Conservation (phyloP, 1,139 yeast genomes). For the Lodderomyces margitis region DNA sequence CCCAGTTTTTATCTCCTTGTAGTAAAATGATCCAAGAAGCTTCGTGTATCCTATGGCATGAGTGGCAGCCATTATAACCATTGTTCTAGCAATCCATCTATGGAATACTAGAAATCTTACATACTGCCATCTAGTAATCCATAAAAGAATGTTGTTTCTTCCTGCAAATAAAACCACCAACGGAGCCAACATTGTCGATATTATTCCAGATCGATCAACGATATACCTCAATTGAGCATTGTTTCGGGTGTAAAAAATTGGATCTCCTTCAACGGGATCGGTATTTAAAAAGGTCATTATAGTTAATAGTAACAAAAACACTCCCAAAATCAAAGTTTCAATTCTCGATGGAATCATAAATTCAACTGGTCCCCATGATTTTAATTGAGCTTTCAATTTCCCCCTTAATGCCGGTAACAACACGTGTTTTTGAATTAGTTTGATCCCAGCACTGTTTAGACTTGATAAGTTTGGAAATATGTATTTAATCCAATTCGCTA, state of each 20-base stretch:
- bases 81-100: constrained; percentile 38
- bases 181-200: constrained; percentile 30
- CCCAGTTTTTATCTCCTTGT: constrained; percentile 3
- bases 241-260: constrained; percentile 9
- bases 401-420: constrained; percentile 29
- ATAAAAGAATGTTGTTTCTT: constrained; percentile 41
- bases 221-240: constrained; percentile 25
- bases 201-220: constrained; percentile 35
- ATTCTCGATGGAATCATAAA: constrained; percentile 26
- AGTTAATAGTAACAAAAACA: constrained; percentile 46
- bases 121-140: constrained; percentile 40
- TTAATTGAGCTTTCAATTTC: constrained; percentile 19
- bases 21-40: constrained; percentile 7
- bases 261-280: constrained; percentile 22
- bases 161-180: constrained; percentile 43
- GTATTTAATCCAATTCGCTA: constrained; percentile 41
- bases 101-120: constrained; percentile 39
- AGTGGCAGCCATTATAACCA: constrained; percentile 25
- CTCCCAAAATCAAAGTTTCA: constrained; percentile 25
- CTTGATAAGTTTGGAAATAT: constrained; percentile 21
- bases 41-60: constrained; percentile 42
- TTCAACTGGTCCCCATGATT: constrained; percentile 11
- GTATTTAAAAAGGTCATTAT: constrained; percentile 32
- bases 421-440: constrained; percentile 1
- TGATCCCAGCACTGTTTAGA: neutral